A percentile compares a stretch with the other conserved stretches of the same genome.
Conservation (phyloP, 2,329 filamentous ascomycete species). For the Diplodia sapinea region DNA sequence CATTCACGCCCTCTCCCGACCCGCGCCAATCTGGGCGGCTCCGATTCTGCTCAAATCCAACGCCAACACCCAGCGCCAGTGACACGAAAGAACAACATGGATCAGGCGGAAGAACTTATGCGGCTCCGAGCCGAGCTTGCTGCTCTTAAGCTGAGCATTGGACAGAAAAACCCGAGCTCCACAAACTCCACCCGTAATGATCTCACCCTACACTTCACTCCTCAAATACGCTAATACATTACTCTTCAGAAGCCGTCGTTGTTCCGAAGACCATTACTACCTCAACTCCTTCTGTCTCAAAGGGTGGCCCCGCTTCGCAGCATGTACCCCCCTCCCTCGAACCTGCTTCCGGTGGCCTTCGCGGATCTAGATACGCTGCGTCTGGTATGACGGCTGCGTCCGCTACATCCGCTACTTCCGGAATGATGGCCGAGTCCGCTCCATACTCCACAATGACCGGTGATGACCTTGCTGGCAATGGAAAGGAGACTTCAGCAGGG, state of each 20-base stretch:
- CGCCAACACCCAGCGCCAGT: neutral
- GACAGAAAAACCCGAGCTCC: neutral
- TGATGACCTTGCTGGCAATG: neutral
- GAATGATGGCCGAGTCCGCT: neutral
- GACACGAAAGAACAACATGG: constrained; percentile 4
- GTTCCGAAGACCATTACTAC: neutral
- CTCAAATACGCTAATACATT: neutral
- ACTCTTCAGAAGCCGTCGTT: neutral
- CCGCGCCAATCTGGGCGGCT: neutral
- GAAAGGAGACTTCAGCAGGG: neutral
- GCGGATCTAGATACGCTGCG: neutral
- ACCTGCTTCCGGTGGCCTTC: neutral
- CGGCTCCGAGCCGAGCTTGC: constrained; percentile 1
- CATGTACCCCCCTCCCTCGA: no score
- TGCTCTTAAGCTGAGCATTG: neutral
- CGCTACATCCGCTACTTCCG: neutral
- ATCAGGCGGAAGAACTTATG: neutral
- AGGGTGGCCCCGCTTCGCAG: neutral
- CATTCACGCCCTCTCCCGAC: constrained; percentile 22
- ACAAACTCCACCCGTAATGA: neutral
- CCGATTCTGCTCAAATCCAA: neutral
- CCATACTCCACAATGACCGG: neutral
- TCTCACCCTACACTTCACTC: neutral
- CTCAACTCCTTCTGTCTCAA: neutral
- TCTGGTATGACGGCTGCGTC: neutral